Base-by-base conservation (phyloP, 2,329 filamentous ascomycete species). In the Botrytis squamosa region DNA sequence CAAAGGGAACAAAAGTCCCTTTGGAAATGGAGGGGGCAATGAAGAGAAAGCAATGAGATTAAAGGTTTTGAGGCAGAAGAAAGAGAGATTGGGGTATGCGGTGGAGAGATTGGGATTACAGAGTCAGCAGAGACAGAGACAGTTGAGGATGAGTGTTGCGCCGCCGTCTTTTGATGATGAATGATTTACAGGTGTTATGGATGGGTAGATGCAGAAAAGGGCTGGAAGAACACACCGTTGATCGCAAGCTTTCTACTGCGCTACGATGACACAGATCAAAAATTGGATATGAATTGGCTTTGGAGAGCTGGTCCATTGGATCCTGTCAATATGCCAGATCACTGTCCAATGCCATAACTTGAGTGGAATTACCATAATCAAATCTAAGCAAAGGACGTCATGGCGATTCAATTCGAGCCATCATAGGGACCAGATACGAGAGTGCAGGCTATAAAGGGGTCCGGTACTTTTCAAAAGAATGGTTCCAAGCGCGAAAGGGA, bases 91-190 rank as follows among this genome's bases (percentile, higher is more conserved):
- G 78, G 88, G 88, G 77, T 93, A 92, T 85, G 89, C 90, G 25
- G 90, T 93, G 74, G 90, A 92, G 77, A 85, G 91, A 75, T 80
- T 93, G 80, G 87, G 89, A 80, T 78, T 93, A 81, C 90, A 93
- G 82, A 89, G 88, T 73, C 88, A 87, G 76, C 91, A 93, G 83
- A 84, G 88, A 80, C 88, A 93, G 82, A 86, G 91, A 77, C 90
- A 93, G 80, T 82, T 93, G 83, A 87, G 91, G 81, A 92, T 91
- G 88, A 92, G 90, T 81, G 91, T 92, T 88, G 90, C 90, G 52
- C 70, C 70, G 44, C 49, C 49, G 16, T 57, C 66, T 16, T 69
- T 69, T 42, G 66, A 69, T 33, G 66, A 57, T 18, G 66, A 69
- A n/a, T 69, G 49, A 69, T 33, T 25, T 22, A 6, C n/a, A 3